Conservation (phyloP, 768 basidiomycete genomes). For the Lactarius psammicola region DNA sequence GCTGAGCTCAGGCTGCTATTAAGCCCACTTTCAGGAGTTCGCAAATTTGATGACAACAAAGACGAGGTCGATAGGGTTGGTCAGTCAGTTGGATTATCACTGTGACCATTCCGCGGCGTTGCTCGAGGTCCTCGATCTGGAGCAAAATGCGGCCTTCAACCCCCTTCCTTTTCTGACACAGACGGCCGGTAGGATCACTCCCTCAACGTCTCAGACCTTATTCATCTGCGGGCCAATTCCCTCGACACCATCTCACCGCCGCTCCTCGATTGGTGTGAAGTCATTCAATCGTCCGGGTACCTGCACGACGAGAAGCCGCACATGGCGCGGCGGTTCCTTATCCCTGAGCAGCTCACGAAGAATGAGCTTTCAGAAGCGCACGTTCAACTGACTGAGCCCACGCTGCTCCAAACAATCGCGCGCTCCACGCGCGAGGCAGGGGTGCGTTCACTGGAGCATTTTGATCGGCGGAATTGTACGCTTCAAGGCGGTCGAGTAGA, state of each 20-base stretch:
- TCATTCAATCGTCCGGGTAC: too few relatives aligned
- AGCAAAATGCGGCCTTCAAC: conserved; percentile 77
- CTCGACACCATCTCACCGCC: conserved; percentile 86
- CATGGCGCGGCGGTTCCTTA: conserved; percentile 81
- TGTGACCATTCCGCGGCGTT: conserved; percentile 95
- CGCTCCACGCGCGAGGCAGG: too few relatives aligned
- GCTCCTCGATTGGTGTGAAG: conserved; percentile 91
- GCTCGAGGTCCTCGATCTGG: conserved; percentile 88
- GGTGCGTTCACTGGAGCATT: conserved; percentile 82
- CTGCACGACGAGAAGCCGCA: conserved; percentile 90
- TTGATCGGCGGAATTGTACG: conserved; percentile 81
- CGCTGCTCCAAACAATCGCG: conserved; percentile 70
- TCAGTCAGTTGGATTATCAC: conserved; percentile 80
- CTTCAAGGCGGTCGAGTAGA: conserved; percentile 87
- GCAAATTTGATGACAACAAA: conserved; percentile 30
- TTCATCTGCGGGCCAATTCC: conserved; percentile 90
- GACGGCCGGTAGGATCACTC: conserved; percentile 60
- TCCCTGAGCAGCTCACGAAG: conserved; percentile 90
- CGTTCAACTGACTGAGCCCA: conserved; percentile 64
- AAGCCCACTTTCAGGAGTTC: not conserved
- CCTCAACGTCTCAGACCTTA: conserved; percentile 82
- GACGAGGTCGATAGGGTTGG: conserved; percentile 94
- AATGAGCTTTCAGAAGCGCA: conserved; percentile 58
- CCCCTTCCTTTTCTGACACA: not conserved
- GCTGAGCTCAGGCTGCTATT: too few relatives aligned